Evolutionary conservation across 2,329 filamentous ascomycete genomes (phyloP).

Genomic region (Apiospora arundinis): DNA sequence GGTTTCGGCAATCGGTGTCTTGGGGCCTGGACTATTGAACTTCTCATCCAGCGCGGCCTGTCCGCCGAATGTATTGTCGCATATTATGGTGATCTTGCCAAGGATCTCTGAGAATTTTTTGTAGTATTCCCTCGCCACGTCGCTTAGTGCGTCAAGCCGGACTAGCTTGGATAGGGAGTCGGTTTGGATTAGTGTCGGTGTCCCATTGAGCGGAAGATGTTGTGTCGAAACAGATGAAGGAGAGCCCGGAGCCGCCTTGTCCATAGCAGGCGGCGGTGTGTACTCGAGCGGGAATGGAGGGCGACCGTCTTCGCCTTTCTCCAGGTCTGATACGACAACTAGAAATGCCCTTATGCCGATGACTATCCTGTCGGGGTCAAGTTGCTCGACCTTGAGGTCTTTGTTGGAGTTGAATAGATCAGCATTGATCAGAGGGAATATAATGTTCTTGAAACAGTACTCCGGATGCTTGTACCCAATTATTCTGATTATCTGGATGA

Average conservation of each 20-base stretch:
- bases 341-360: constrained; percentile 94
- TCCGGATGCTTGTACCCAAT: constrained; percentile 95
- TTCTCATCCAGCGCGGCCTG: constrained; percentile 96
- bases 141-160: constrained; percentile 68
- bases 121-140: constrained; percentile 85
- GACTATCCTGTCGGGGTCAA: constrained; percentile 97
- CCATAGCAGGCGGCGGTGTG: constrained; percentile 45
- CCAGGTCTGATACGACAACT: constrained; percentile 89
- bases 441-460: constrained; percentile 87
- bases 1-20: constrained; percentile 92
- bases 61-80: constrained; percentile 95
- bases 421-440: constrained; percentile 95
- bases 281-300: constrained; percentile 86
- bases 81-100: constrained; percentile 94
- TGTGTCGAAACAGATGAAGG: constrained; percentile 53
- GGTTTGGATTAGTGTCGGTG: constrained; percentile 49
- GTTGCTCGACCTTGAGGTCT: constrained; percentile 85
- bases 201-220: constrained; percentile 33
- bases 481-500: constrained; percentile 93
- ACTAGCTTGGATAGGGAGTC: constrained; percentile 73
- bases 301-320: constrained; percentile 77
- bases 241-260: constrained; percentile 54
- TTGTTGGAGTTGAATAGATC: constrained; percentile 80
- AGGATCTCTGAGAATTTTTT: constrained; percentile 92
- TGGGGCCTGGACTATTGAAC: constrained; percentile 84